phyloP scores from a whole-genome alignment of 345 rosid genomes.

The Eucalyptus sp. region DNA sequence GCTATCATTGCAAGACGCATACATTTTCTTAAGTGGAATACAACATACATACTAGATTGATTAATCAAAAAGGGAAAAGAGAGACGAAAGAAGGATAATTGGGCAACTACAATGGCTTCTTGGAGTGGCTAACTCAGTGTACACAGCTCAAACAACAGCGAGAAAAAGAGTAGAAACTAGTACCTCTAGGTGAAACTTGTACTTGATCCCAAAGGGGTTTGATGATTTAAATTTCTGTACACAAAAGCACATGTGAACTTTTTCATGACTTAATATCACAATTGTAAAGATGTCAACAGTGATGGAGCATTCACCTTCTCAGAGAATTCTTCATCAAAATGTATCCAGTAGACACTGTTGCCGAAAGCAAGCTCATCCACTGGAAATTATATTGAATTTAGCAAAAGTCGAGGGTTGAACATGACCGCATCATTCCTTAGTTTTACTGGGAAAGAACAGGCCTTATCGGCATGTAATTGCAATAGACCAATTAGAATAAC shows the following conservation, averaged over 20 bases:
- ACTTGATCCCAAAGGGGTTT: conserved; percentile 72
- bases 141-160: neutral
- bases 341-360: conserved; percentile 85
- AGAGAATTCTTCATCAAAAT: conserved; percentile 72
- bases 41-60: neutral
- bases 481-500: neutral
- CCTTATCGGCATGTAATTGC: neutral
- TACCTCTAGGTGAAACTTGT: conserved; percentile 93
- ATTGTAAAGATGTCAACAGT: neutral
- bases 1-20: neutral
- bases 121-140: neutral
- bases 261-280: neutral
- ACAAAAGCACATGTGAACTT: neutral
- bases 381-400: conserved; percentile 21
- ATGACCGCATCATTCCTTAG: neutral
- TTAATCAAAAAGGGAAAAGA: neutral
- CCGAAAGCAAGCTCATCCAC: conserved; percentile 67
- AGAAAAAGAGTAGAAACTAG: neutral
- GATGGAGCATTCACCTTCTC: conserved; percentile 38
- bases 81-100: neutral
- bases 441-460: neutral
- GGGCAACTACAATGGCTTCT: neutral
- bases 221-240: conserved; percentile 79
- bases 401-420: neutral
- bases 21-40: neutral